Evolutionary conservation across 2,329 filamentous ascomycete genomes (phyloP).

Genomic region (Conoideocrella luteorostrata): DNA sequence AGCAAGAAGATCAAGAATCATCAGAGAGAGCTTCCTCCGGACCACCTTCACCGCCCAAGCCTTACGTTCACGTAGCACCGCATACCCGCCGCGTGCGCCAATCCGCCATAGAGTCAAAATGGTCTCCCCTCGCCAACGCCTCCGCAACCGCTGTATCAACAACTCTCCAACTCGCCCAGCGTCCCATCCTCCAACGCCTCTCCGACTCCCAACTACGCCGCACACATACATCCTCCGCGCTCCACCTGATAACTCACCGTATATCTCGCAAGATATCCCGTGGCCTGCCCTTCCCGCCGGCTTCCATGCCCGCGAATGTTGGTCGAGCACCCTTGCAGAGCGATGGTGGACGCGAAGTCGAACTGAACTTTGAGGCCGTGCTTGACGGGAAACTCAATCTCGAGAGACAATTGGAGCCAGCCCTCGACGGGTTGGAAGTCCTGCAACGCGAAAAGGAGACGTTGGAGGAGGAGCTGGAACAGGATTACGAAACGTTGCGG

Average conservation of each 20-base stretch:
- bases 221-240: slow-evolving; percentile 47
- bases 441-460: slow-evolving; percentile 51
- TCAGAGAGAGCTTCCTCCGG: slow-evolving; percentile 8
- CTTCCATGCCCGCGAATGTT: slow-evolving; percentile 22
- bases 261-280: slow-evolving; percentile 52
- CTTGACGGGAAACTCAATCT: slow-evolving; percentile 51
- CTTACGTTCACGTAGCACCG: slow-evolving; percentile 46
- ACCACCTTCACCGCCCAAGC: slow-evolving; percentile 23
- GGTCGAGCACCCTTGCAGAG: slow-evolving; percentile 15
- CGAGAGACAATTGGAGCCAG: slow-evolving; percentile 54
- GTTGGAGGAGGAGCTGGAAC: slow-evolving; percentile 49
- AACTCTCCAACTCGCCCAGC: slow-evolving; percentile 53
- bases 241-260: slow-evolving; percentile 48
- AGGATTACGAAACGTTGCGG: slow-evolving; percentile 45
- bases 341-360: slow-evolving; percentile 43
- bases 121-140: slow-evolving; percentile 49
- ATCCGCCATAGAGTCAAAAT: slow-evolving; percentile 61
- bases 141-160: slow-evolving; percentile 50
- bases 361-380: slow-evolving; percentile 61
- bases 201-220: slow-evolving; percentile 40
- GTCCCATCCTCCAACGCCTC: slow-evolving; percentile 54
- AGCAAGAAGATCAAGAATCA: slow-evolving; percentile 11
- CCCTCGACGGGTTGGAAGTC: slow-evolving; percentile 56
- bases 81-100: slow-evolving; percentile 50
- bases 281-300: slow-evolving; percentile 61